Evolutionary conservation across 2,329 filamentous ascomycete genomes (phyloP), one percentile per base, ranked within the genome.

Genomic region (Stylonectria norvegica): DNA sequence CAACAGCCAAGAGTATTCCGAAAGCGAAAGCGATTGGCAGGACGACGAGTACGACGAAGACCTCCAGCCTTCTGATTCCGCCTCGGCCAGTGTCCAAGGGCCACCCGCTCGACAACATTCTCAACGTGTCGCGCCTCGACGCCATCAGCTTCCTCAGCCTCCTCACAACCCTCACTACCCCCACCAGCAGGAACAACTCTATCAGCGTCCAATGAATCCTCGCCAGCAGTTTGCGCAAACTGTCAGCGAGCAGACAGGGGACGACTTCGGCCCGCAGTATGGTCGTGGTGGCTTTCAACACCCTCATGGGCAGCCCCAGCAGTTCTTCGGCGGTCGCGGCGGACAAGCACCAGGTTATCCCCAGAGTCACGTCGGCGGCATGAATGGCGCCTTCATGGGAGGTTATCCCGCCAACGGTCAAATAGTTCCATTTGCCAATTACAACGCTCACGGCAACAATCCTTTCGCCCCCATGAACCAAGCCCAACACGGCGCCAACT

Each of bases 11-110:
- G 56, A 57, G 15, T 57, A 60, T 34, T 53, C 59, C 30, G 58
- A 64, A 18, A 44, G 60, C 48, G 53, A 57, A 20, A 52, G 12
- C 38, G 42, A 52, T 3, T 47, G 43, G 29, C 55, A 63, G 23
- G 60, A 63, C 53, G 60, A 67, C 15, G 64, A 67, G 28, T 66
- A 68, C 48, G 71, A 72, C 52, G 59, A 62, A 56, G 75, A 76
- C 23, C 54, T 80, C 48, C 72, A 76, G 3, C 78, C 78, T 11
- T 73, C 71, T 22, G 79, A 83, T 56, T 81, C 79, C 6, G 78
- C 78, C 14, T 82, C 79, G 20, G 48, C 45, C 7, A 49, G 43
- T 33, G 40, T 47, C 12, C 48, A 50, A 37, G 46, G 45, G 10
- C 49, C 41, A n/a, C 47, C 42, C 22, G 52, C 44, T 19, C 38